Conservation (phyloP, 768 basidiomycete genomes). For the Psilocybe tampanensis region DNA sequence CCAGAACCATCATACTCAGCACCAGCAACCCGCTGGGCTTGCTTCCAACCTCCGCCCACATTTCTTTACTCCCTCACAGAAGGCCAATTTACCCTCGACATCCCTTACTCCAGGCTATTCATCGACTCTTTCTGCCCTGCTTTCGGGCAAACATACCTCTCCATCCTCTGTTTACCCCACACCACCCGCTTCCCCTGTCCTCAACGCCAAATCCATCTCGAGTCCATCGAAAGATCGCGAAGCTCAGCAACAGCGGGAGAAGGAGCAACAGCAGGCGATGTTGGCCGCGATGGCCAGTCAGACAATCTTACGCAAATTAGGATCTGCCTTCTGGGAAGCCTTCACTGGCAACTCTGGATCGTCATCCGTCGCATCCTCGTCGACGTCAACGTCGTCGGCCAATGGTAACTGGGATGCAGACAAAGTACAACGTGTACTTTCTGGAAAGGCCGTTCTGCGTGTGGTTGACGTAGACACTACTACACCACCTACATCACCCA, state of each 20-base stretch:
- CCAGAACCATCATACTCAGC: conserved; percentile 31
- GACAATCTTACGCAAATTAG: conserved; percentile 72
- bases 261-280: conserved; percentile 43
- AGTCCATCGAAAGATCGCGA: conserved; percentile 9
- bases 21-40: conserved; percentile 34
- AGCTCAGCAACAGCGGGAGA: conserved; percentile 18
- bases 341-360: conserved; percentile 58
- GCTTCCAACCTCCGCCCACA: conserved; percentile 44
- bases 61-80: conserved; percentile 29
- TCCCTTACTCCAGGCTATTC: conserved; percentile 9
- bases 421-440: conserved; percentile 79
- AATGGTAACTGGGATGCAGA: conserved; percentile 58
- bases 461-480: conserved; percentile 74
- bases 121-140: conserved; percentile 31
- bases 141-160: conserved; percentile 50
- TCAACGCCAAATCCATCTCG: conserved; percentile 27
- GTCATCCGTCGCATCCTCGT: conserved; percentile 25
- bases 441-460: conserved; percentile 78
- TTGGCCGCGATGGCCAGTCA: conserved; percentile 78
- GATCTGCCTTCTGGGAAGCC: conserved; percentile 86
- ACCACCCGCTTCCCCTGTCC: conserved; percentile 45
- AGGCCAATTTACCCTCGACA: conserved; percentile 13
- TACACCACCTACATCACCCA: conserved; percentile 18
- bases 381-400: conserved; percentile 12
- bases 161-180: conserved; percentile 36